A percentile compares a stretch with the other conserved stretches of the same genome.
Evolutionary conservation across 371 early-diverging fungal species (phyloP).

Genomic region (Amoeboaphelidium protococcarum): DNA sequence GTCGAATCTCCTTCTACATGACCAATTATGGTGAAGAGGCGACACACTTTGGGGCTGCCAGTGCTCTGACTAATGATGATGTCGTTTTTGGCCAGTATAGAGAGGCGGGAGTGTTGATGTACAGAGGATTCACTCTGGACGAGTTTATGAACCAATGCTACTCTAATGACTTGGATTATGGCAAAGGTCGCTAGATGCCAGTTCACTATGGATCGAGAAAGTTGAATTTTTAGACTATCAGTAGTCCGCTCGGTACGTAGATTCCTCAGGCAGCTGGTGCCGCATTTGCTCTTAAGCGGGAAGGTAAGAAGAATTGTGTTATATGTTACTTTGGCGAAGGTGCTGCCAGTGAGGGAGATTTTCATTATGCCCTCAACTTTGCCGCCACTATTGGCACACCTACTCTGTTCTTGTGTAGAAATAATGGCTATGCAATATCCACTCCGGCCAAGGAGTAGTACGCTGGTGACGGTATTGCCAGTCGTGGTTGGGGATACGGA

Average conservation of each 20-base stretch:
- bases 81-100: slow-evolving; percentile 84
- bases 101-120: slow-evolving; percentile 69
- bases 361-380: slow-evolving; percentile 90
- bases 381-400: slow-evolving; percentile 75
- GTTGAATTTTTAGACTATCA: slow-evolving; percentile 79
- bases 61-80: slow-evolving; percentile 54
- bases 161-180: slow-evolving; percentile 54
- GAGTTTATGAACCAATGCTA: slow-evolving; percentile 90
- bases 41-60: slow-evolving; percentile 59
- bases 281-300: slow-evolving; percentile 74
- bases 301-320: slow-evolving; percentile 39
- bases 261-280: slow-evolving; percentile 95
- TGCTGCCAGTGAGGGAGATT: slow-evolving; percentile 90
- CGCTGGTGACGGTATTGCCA: slow-evolving; percentile 82
- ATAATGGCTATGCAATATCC: slow-evolving; percentile 94
- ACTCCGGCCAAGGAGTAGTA: slow-evolving; percentile 86
- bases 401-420: slow-evolving; percentile 87
- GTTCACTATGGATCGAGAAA: slow-evolving; percentile 73
- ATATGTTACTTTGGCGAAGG: slow-evolving; percentile 95
- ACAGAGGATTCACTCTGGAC: slow-evolving; percentile 74
- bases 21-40: slow-evolving; percentile 94
- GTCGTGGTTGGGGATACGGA: slow-evolving; percentile 84
- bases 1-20: slow-evolving; percentile 93
- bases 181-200: slow-evolving; percentile 95
- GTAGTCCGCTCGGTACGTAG: slow-evolving; percentile 85